Evolutionary conservation across 1,284 basidiomycete genomes (phyloP), one percentile per base, ranked within the genome.

Genomic region (Ceratobasidium sp.): DNA sequence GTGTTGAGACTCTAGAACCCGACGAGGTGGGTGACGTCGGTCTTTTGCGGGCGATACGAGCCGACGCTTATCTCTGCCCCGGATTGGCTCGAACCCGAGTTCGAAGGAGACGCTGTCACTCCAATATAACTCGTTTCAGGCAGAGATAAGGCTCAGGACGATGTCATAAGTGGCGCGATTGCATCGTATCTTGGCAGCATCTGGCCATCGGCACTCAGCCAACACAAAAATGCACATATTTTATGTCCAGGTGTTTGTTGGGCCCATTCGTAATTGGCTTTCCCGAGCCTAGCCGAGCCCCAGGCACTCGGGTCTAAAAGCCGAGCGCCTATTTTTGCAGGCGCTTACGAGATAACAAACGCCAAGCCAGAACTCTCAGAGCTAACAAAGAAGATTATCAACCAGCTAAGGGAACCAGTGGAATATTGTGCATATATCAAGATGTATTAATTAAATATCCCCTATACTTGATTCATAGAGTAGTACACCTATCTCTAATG

Each of bases 1-100:
- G 53, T 43, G 23, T 48, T 45, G 39, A 58, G 58, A 69, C 65
- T 69, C 52, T 55, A 26, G 65, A 57, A 30, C 65, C 65, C 32
- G 32, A 23, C 6, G 21, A 21, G 41, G 32, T 64, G 45, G n/a
- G 61, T 58, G 52, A 69, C 65, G 52, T 69, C 65, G 65, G 65
- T 58, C 39, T 58, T 69, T 39, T 34, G 23, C 65, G 65, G 65
- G n/a, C 65, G 52, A 69, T 45, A 30, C 39, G 34, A 57, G 39
- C 39, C 52, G 52, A 57, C 45, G 30, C 64, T 67, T 67, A 67
- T 67, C 64, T 53, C 26, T 39, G 32, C 14, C 26, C 61, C 61
- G 46, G 61, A 64, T 64, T 64, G 61, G 61, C 34, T 50, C 43
- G 45, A 64, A 64, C 32, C 21, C 16, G 36, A 18, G 30, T 64